These are phyloP conservation scores for Lactarius psammicola DNA, from an alignment of 768 basidiomycete species.

Conservation along the genomic window DNA sequence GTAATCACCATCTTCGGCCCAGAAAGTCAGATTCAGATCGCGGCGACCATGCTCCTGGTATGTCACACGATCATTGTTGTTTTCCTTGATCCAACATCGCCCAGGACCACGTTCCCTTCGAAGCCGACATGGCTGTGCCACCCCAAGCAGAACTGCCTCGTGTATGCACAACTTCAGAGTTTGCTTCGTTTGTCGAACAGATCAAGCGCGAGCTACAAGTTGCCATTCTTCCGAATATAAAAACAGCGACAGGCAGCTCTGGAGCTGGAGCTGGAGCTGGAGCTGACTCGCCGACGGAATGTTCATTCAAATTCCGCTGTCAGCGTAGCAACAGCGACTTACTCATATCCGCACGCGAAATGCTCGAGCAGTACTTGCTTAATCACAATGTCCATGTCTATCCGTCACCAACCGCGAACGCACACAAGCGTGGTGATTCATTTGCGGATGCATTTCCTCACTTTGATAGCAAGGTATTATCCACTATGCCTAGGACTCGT, in stretches of 20 bases:
- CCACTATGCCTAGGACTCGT: conserved; percentile 66
- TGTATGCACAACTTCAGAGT: conserved; percentile 77
- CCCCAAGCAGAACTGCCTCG: conserved; percentile 75
- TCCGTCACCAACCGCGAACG: conserved; percentile 73
- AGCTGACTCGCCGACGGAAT: conserved; percentile 64
- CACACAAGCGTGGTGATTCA: conserved; percentile 85
- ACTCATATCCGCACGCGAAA: conserved; percentile 83
- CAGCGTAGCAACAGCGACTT: conserved; percentile 95
- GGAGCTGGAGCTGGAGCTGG: conserved; percentile 47
- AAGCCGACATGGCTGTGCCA: conserved; percentile 91
- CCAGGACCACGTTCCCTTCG: conserved; percentile 94
- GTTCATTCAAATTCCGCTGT: conserved; percentile 93
- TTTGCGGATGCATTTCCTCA: conserved; percentile 96
- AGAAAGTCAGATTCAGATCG: conserved; percentile 95
- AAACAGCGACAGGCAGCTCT: conserved; percentile 49
- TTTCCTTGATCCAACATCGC: conserved; percentile 13
- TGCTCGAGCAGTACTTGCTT: conserved; percentile 87
- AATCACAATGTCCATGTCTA: conserved; percentile 82
- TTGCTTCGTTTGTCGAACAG: conserved; percentile 79
- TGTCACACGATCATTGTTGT: conserved; percentile 32
- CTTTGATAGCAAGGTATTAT: conserved; percentile 91
- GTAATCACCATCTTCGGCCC: conserved; percentile 96
- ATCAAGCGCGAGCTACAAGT: conserved; percentile 95
- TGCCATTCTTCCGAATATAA: conserved; percentile 79
- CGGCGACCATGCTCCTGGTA: conserved; percentile 92